These are phyloP conservation scores for Elongisporangium undulatum DNA, from an alignment of 352 stramenopile genomes.

Conservation along the genomic window DNA sequence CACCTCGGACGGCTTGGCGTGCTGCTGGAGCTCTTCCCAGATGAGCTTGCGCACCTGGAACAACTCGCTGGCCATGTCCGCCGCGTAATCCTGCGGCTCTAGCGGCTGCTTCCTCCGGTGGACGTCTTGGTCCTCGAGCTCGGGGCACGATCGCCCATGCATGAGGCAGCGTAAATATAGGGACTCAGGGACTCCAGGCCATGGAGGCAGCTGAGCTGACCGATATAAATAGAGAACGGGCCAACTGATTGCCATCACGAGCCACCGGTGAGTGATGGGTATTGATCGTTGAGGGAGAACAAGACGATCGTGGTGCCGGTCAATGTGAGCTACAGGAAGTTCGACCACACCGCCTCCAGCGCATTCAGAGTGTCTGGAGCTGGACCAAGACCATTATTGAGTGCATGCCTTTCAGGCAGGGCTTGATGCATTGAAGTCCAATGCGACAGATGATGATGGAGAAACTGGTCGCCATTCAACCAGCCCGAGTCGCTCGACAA, in stretches of 20 bases:
- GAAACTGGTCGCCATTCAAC: neutral
- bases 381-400: no score
- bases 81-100: neutral
- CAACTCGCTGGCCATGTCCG: constrained; percentile 37
- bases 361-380: no score
- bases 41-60: constrained; percentile 70
- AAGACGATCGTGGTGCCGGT: no score
- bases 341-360: no score
- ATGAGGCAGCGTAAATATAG: neutral
- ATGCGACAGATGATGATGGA: no score
- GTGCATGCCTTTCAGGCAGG: no score
- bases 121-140: neutral
- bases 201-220: neutral
- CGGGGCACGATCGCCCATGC: neutral
- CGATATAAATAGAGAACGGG: neutral
- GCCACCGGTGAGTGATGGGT: no score
- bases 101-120: neutral
- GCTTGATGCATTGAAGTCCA: no score
- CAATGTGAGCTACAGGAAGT: no score
- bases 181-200: neutral
- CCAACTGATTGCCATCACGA: no score
- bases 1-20: constrained; percentile 45
- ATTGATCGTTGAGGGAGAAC: neutral
- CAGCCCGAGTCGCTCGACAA: neutral
- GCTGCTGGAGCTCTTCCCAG: constrained; percentile 69